Percentiles rank a stretch among this genome's conserved stretches.
Evolutionary conservation across 345 rosid genomes (phyloP).

Genomic region (Isatis tinctoria): DNA sequence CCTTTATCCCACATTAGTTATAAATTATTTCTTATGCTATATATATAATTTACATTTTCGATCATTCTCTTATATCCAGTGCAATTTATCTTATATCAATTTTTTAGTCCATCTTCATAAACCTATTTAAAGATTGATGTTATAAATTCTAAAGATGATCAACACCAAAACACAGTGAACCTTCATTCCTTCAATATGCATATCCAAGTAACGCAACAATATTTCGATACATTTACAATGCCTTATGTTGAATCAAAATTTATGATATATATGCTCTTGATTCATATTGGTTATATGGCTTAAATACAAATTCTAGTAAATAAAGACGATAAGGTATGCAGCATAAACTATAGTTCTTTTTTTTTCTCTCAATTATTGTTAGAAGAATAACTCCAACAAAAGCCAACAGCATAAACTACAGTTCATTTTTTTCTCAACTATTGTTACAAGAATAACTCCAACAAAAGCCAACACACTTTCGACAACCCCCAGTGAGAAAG

Average conservation of each 20-base stretch:
- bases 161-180: background rate
- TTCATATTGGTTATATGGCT: background rate
- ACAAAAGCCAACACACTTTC: slow-evolving; percentile 9
- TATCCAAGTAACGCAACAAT: background rate
- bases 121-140: background rate
- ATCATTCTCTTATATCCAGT: no score
- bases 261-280: background rate
- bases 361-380: no score
- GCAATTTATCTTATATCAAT: no score
- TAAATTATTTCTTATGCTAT: no score
- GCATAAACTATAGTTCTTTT: no score
- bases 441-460: background rate
- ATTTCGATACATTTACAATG: background rate
- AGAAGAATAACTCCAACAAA: no score
- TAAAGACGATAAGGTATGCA: background rate
- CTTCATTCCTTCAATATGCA: background rate
- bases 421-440: background rate
- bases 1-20: no score
- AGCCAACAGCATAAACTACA: no score
- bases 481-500: slow-evolving; percentile 12
- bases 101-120: no score
- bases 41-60: no score
- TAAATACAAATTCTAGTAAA: background rate
- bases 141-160: background rate
- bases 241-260: background rate